Base-by-base conservation (phyloP, 495 filamentous ascomycete species). In the Xylaria cubensis region DNA sequence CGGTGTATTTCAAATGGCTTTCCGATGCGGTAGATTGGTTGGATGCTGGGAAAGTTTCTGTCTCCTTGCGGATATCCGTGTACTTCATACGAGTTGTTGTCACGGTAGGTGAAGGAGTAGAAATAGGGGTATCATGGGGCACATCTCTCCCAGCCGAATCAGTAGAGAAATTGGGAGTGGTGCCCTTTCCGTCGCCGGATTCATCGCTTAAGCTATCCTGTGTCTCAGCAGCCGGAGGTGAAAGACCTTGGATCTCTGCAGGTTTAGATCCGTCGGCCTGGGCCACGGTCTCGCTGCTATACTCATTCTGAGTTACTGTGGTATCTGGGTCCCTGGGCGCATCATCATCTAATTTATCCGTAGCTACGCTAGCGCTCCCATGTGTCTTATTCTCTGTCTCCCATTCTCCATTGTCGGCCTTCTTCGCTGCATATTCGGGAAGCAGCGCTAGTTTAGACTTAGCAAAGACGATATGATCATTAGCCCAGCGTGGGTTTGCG, bases 401-500 rank as follows among this genome's bases (percentile, higher is more conserved):
- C 58, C 58, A 61, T 39, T 64, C 80, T 59, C 77, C 75, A 24
- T 73, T 70, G 42, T 77, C 74, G 13, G 44, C 71, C 41, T 74
- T 76, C 71, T 76, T 77, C 9, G 32, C 73, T 9, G 17, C 42
- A 64, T 74, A 79, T 7, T 74, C 77, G 0, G 77, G 77, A 10
- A 79, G 69, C 9, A 77, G 59, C 19, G 42, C 13, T 48, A 79
- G 55, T 9, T 62, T 73, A 4, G 74, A 71, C 48, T 75, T 76
- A 29, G 71, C 76, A 58, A 79, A 77, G 44, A 79, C 67, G 63
- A 79, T 74, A 5, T 58, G 65, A 8, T 79, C 72, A n/a, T 32
- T 36, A 4, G 13, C 42, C 77, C 77, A 79, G 42, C 71, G 74
- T 17, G 74, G 71, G 69, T 76, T 68, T n/a, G 74, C 62, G 32